Base-by-base conservation (phyloP, 1,139 yeast genomes). In the Suhomyces wounanorum region DNA sequence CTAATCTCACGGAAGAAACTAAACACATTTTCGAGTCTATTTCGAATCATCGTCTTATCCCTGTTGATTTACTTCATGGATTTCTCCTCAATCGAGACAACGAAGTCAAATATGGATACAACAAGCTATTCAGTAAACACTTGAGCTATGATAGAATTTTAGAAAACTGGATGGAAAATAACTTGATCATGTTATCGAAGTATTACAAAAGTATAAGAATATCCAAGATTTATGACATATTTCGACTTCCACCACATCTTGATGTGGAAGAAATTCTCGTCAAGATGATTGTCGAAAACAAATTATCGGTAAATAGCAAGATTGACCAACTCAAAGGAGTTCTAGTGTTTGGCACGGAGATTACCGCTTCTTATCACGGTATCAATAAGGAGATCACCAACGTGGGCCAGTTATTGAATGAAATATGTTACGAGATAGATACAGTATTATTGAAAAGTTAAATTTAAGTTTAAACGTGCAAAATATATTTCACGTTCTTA, bases 201-300 rank as follows among this genome's bases (percentile, higher is more conserved):
- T 71, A 65, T 54, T 76, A 70, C 57, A 59, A 57, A 40, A 59
- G 67, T 11, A 62, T 73, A n/a, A 57, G 56, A 13, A 45, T 66
- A 35, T 30, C 47, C 11, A 55, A 64, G 50, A 53, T 66, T 48
- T 47, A 54, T 35, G 33, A 54, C 31, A 43, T 65, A 41, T 54
- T 65, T 53, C 52, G 58, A 2, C 49, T 61, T 14, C 52, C 52
- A 9, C 45, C 33, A 40, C 47, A 48, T 45, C 40, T 49, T 1
- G 58, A 64, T 46, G 40, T 63, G 45, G 71, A 72, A 56, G 60
- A 54, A 35, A 45, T 71, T 23, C 56, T 74, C 8, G 59, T 65
- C 31, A 60, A 60, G 23, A 75, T 76, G 79, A 72, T 76, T 42
- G 59, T 65, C 31, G 56, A 55, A 23, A 65, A 68, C 40, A 73